phyloP scores from a whole-genome alignment of 1,284 basidiomycete species.

The Leccinum pachyderme region DNA sequence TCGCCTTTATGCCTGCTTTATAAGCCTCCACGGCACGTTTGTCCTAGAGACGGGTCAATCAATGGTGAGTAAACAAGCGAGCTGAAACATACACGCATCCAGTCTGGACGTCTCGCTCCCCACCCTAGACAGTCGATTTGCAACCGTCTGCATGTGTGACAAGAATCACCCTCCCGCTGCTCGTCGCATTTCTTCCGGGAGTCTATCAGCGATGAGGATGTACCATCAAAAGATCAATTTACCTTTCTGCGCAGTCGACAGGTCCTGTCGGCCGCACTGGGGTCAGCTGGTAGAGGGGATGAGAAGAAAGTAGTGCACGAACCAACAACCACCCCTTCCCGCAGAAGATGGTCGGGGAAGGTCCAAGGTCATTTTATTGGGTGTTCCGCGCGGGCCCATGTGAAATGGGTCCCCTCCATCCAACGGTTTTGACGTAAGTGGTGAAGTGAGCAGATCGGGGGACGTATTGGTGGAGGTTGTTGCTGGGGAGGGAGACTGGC shows the following conservation, averaged over 20 bases:
- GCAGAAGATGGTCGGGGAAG: constrained; percentile 52
- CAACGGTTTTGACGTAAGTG: constrained; percentile 38
- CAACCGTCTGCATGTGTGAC: constrained; percentile 72
- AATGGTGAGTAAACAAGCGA: constrained; percentile 10
- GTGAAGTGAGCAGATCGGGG: constrained; percentile 38
- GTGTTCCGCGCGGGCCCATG: constrained; percentile 42
- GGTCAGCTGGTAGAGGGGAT: constrained; percentile 10
- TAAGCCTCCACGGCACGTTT: constrained; percentile 78
- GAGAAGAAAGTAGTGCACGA: constrained; percentile 28
- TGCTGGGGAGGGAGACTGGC: constrained; percentile 44
- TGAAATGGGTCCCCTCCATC: constrained; percentile 43
- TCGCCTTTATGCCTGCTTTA: constrained; percentile 80
- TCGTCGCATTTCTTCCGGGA: constrained; percentile 75
- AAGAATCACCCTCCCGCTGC: constrained; percentile 71
- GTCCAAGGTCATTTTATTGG: constrained; percentile 48
- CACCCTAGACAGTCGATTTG: constrained; percentile 77
- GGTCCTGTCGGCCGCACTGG: constrained; percentile 50
- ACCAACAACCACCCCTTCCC: constrained; percentile 77
- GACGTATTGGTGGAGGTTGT: constrained; percentile 41
- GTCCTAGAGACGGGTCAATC: constrained; percentile 47
- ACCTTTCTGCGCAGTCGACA: constrained; percentile 79
- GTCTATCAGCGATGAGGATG: constrained; percentile 6
- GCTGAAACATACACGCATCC: constrained; percentile 68
- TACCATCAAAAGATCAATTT: constrained; percentile 9
- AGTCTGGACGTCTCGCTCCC: constrained; percentile 76